Percentiles rank a stretch among this genome's conserved stretches.
Conservation (phyloP, 2,329 filamentous ascomycete species). For the Beauveria caledonica region DNA sequence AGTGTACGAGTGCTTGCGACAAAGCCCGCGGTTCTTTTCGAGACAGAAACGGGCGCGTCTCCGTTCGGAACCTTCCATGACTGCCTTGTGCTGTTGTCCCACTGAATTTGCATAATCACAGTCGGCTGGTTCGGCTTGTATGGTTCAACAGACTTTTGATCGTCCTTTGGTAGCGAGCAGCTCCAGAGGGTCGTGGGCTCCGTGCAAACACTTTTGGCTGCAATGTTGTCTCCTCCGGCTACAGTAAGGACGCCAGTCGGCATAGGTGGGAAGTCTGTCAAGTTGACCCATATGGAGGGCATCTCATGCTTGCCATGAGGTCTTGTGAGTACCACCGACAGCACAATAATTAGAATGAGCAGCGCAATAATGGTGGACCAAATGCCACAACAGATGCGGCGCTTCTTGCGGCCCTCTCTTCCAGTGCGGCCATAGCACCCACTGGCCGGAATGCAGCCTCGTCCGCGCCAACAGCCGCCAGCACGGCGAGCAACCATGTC, state of each 20-base stretch:
- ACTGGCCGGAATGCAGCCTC: constrained; percentile 52
- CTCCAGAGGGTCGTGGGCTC: constrained; percentile 72
- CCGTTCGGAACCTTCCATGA: constrained; percentile 41
- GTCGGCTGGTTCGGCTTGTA: constrained; percentile 64
- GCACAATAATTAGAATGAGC: constrained; percentile 47
- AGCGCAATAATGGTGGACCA: constrained; percentile 42
- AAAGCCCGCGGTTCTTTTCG: constrained; percentile 20
- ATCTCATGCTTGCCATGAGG: constrained; percentile 17
- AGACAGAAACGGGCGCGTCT: constrained; percentile 21
- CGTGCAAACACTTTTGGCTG: constrained; percentile 61
- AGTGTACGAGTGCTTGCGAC: constrained; percentile 18
- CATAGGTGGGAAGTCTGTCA: constrained; percentile 80
- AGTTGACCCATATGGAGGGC: constrained; percentile 64
- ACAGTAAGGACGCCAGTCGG: constrained; percentile 77
- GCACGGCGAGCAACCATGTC: constrained; percentile 49
- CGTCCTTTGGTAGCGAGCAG: constrained; percentile 72
- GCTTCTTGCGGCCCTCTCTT: constrained; percentile 54
- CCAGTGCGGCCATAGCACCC: constrained; percentile 58
- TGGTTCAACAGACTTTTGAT: constrained; percentile 55
- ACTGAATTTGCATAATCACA: constrained; percentile 71
- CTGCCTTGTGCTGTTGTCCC: constrained; percentile 51
- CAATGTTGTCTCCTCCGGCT: constrained; percentile 59
- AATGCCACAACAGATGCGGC: constrained; percentile 51
- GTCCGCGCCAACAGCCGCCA: constrained; percentile 57
- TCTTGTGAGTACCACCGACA: constrained; percentile 47